phyloP scores from a whole-genome alignment of 73 alveolate genomes.

The Urostyla sp. region DNA sequence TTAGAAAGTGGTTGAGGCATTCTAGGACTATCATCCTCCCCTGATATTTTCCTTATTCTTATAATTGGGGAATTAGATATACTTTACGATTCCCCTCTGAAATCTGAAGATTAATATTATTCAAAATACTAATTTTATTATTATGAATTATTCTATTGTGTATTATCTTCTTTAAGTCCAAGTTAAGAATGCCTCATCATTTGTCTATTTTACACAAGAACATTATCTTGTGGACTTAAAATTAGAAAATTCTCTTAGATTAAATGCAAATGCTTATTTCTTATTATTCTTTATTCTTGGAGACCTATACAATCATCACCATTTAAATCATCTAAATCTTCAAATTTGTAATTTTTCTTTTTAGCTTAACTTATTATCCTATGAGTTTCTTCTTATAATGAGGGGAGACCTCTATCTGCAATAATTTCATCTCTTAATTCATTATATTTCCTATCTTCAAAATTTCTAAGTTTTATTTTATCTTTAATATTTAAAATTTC shows the following conservation, averaged over 20 bases:
- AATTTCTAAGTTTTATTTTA: conserved; percentile 13
- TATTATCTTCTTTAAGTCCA: neutral
- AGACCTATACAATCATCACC: conserved; percentile 4
- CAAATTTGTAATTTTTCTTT: neutral
- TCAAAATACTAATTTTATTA: too few relatives aligned
- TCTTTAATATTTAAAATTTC: conserved; percentile 23
- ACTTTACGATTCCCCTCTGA: neutral
- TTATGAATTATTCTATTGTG: neutral
- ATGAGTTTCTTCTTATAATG: neutral
- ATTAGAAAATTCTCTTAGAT: conserved; percentile 30
- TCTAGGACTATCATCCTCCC: too few relatives aligned
- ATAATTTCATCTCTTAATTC: conserved; percentile 46
- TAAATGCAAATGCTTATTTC: conserved; percentile 40
- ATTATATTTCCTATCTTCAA: conserved; percentile 39
- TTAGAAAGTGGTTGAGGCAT: too few relatives aligned
- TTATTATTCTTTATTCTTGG: conserved; percentile 26
- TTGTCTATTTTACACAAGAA: too few relatives aligned
- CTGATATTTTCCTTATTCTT: too few relatives aligned
- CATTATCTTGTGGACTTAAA: conserved; percentile 9
- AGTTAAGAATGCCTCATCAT: neutral
- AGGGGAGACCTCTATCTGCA: conserved; percentile 52
- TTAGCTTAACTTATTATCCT: conserved; percentile 2
- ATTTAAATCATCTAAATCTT: neutral
- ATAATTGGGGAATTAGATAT: neutral
- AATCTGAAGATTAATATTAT: too few relatives aligned